phyloP scores from a whole-genome alignment of 192 early-diverging fungal species.

The Coemansia sp. region DNA sequence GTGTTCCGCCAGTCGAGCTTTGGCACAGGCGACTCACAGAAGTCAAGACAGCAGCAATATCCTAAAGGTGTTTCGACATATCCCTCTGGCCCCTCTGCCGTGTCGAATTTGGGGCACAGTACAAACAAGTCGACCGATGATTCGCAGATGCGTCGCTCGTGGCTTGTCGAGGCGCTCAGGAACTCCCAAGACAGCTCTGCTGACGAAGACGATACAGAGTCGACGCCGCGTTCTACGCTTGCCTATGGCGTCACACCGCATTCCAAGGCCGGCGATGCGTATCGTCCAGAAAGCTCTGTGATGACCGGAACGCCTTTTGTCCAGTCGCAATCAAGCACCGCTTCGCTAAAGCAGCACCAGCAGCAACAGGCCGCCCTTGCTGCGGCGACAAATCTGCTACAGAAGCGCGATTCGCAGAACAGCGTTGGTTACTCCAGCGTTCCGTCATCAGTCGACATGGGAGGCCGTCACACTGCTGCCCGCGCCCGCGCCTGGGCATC shows the following conservation, averaged over 20 bases:
- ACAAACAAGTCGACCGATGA: neutral
- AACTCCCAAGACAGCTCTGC: neutral
- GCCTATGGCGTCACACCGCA: neutral
- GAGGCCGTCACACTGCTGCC: slow-evolving; percentile 47
- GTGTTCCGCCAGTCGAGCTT: slow-evolving; percentile 4
- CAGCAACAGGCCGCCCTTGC: neutral
- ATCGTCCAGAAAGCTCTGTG: neutral
- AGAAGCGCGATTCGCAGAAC: slow-evolving; percentile 26
- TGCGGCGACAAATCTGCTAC: neutral
- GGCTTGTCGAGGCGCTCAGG: slow-evolving; percentile 5
- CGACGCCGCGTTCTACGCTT: neutral
- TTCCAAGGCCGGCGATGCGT: neutral
- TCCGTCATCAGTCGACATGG: slow-evolving; percentile 14
- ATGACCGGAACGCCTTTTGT: neutral
- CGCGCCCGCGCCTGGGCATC: slow-evolving; percentile 48
- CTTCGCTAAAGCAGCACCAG: neutral
- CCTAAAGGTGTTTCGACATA: neutral
- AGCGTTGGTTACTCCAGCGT: neutral
- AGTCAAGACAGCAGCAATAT: slow-evolving; percentile 6
- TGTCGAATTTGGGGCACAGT: neutral
- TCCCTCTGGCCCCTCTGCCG: neutral
- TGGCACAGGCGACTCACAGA: neutral
- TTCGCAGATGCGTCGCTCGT: slow-evolving; percentile 7
- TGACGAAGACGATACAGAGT: neutral
- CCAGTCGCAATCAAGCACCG: neutral